Base-by-base conservation (phyloP, 2,329 filamentous ascomycete species). In the Fusarium annulatum region DNA sequence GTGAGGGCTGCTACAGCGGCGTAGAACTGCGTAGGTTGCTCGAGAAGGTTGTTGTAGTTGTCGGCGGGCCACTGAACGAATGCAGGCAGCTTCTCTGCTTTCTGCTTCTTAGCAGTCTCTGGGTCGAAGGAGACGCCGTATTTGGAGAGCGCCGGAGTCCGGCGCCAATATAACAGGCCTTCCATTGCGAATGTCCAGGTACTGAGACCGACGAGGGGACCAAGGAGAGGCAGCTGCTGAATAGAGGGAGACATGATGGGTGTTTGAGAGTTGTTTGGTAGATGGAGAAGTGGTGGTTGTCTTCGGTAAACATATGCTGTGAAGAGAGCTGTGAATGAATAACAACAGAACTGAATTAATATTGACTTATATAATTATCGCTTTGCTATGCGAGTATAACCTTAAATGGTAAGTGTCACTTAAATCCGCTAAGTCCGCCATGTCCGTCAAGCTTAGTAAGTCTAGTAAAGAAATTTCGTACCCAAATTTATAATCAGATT, bases 391-490 rank as follows among this genome's bases (percentile, higher is more conserved):
- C 28, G 15, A 18, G n/a, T n/a, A 33, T 18, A 49, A 7, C 15
- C 28, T n/a, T 0, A 33, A n/a, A 33, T 12, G 1, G 21, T n/a
- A 33, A 18, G 21, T 33, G 15, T 3, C 5, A 18, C 21, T n/a
- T n/a, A 9, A 33, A 2, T n/a, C 21, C 15, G 46, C 3, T 4
- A 49, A 49, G 28, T 49, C 46, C 28, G 2, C 1, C 7, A 12
- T 0, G 46, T 49, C 46, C 21, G 46, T 49, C 28, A 0, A 33
- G 21, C 28, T 33, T 49, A 33, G 19, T n/a, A n/a, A 33, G 4
- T n/a, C 21, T 2, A 2, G 6, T 11, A 1, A n/a, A 1, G 1
- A 30, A 49, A 1, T 49, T n/a, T n/a, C 19, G 0, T 1, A n/a
- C 14, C 6, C 0, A 3, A n/a, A 30, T 49, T 49, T 49, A 1